A percentile compares a stretch with the other conserved stretches of the same genome.
Evolutionary conservation across 495 filamentous ascomycete species (phyloP).

Genomic region (Pyrenopolyporus hunteri): DNA sequence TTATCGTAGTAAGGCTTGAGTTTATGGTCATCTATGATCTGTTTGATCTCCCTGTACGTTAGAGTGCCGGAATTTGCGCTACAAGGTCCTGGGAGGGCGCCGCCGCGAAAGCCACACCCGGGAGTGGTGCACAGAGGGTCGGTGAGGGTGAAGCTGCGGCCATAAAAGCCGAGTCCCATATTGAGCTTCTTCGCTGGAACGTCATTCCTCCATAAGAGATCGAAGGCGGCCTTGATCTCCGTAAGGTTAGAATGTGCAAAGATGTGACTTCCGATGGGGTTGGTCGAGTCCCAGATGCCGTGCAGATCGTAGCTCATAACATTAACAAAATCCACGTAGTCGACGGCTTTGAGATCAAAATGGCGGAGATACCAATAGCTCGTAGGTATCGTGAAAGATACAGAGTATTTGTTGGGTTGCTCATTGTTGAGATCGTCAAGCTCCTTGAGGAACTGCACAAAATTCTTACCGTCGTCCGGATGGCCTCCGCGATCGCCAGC

Average conservation of each 20-base stretch:
- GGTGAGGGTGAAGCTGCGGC: slow-evolving; percentile 45
- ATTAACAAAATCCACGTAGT: slow-evolving; percentile 58
- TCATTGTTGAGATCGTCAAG: slow-evolving; percentile 24
- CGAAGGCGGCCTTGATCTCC: slow-evolving; percentile 55
- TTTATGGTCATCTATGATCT: slow-evolving; percentile 37
- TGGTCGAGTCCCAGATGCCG: slow-evolving; percentile 43
- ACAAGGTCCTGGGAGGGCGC: slow-evolving; percentile 41
- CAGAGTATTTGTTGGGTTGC: not conserved
- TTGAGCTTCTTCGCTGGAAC: slow-evolving; percentile 50
- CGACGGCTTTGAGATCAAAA: slow-evolving; percentile 17
- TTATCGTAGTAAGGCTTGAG: slow-evolving; percentile 33
- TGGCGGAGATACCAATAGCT: slow-evolving; percentile 60
- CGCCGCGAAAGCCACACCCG: slow-evolving; percentile 39
- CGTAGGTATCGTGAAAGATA: slow-evolving; percentile 51
- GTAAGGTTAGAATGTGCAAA: slow-evolving; percentile 62
- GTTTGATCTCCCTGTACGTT: slow-evolving; percentile 48
- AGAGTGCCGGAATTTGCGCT: slow-evolving; percentile 44
- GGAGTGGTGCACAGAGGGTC: slow-evolving; percentile 31
- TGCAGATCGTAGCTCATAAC: slow-evolving; percentile 55
- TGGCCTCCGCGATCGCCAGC: slow-evolving; percentile 54
- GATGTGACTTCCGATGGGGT: slow-evolving; percentile 43
- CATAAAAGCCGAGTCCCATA: slow-evolving; percentile 62
- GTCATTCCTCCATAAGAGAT: slow-evolving; percentile 60
- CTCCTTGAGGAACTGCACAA: slow-evolving; percentile 45
- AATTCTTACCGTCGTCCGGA: slow-evolving; percentile 51